phyloP scores from a whole-genome alignment of 116 monocot species.

The Cymodocea nodosa region DNA sequence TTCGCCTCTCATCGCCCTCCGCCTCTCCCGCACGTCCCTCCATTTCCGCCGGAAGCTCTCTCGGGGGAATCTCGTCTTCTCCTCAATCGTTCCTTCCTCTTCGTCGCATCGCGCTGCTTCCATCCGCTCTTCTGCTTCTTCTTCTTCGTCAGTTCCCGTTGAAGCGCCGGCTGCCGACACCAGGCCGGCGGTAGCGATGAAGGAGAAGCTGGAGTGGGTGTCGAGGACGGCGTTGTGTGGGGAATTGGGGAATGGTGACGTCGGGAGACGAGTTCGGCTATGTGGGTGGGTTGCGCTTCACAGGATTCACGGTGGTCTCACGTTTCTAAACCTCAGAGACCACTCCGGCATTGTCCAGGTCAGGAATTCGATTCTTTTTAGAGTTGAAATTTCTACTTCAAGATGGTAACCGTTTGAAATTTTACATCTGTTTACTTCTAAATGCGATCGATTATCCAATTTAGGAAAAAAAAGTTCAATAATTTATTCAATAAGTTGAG shows the following conservation, averaged over 20 bases:
- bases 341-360: conserved; percentile 84
- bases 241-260: conserved; percentile 46
- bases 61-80: not conserved
- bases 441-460: no score
- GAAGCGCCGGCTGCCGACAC: conserved; percentile 4
- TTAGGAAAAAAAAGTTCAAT: no score
- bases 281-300: conserved; percentile 95
- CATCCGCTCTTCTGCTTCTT: conserved; percentile 2
- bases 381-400: no score
- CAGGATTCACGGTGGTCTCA: conserved; percentile 78
- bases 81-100: conserved; percentile 2
- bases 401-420: no score
- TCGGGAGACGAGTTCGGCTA: conserved; percentile 60
- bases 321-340: conserved; percentile 82
- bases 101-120: conserved; percentile 9
- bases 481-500: no score
- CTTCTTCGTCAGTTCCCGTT: not conserved
- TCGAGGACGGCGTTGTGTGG: conserved; percentile 53
- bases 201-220: conserved; percentile 49
- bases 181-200: conserved; percentile 1
- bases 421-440: no score
- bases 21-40: conserved; percentile 6
- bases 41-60: not conserved
- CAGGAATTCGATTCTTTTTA: not conserved
- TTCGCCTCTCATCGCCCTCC: conserved; percentile 28